Evolutionary conservation across 208 protist species (phyloP).

Genomic region (Trypanosoma rangeli): DNA sequence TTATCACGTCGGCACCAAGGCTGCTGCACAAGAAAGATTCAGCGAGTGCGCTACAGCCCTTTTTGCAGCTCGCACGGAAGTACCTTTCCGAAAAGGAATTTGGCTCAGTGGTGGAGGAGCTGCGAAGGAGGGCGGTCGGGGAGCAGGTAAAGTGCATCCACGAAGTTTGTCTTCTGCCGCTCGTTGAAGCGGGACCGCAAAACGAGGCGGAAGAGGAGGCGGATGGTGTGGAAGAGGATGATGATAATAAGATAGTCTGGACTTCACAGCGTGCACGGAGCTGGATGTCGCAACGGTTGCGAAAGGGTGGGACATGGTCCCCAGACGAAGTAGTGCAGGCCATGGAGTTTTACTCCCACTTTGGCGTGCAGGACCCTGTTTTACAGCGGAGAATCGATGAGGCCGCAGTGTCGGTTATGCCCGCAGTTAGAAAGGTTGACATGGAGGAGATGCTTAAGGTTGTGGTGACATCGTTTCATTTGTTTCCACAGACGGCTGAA

Average conservation of each 20-base stretch:
- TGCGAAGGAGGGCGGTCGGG: slow-evolving; percentile 12
- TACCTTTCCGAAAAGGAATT: slow-evolving; percentile 12
- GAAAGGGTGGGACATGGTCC: slow-evolving; percentile 12
- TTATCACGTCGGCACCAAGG: slow-evolving; percentile 2
- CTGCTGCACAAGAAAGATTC: slow-evolving; percentile 26
- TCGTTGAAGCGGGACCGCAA: background rate
- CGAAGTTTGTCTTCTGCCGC: background rate
- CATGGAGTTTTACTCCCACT: slow-evolving; percentile 26
- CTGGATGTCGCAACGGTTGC: slow-evolving; percentile 12
- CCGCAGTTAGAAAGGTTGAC: slow-evolving; percentile 3
- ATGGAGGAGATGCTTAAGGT: slow-evolving; percentile 22
- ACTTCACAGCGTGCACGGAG: slow-evolving; percentile 5
- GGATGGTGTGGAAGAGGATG: background rate
- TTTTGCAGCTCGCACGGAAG: slow-evolving; percentile 1
- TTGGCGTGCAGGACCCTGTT: slow-evolving; percentile 37
- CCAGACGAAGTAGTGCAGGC: slow-evolving; percentile 18
- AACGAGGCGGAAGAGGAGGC: background rate
- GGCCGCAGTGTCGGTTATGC: slow-evolving; percentile 3
- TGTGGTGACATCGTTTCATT: slow-evolving; percentile 8
- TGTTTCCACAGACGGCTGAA: slow-evolving; percentile 19
- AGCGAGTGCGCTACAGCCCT: background rate
- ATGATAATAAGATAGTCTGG: slow-evolving; percentile 1
- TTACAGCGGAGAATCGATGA: slow-evolving; percentile 24
- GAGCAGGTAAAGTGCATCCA: slow-evolving; percentile 10
- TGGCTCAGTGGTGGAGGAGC: slow-evolving; percentile 1